phyloP scores from a whole-genome alignment of 805 yeast species.

The Nakazawaea wyomingensis region DNA sequence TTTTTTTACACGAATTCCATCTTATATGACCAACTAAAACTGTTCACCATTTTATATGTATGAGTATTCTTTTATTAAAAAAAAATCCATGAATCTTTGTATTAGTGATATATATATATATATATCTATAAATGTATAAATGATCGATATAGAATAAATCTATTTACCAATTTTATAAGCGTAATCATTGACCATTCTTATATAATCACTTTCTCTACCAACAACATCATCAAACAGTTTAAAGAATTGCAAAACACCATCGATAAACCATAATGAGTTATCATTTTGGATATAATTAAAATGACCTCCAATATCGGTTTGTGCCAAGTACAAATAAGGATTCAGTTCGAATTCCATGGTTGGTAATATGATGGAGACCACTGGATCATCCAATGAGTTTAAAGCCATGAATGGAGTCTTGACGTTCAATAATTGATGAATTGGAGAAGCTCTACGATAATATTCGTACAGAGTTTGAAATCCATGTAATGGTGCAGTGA shows the following conservation, averaged over 20 bases:
- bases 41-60: no score
- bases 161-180: constrained; percentile 1
- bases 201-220: neutral
- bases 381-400: constrained; percentile 64
- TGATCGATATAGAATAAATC: no score
- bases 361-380: constrained; percentile 53
- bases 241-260: constrained; percentile 36
- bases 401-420: constrained; percentile 60
- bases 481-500: constrained; percentile 60
- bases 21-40: no score
- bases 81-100: no score
- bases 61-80: no score
- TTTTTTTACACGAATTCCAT: no score
- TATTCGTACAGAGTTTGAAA: constrained; percentile 58
- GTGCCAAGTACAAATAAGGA: constrained; percentile 53
- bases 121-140: neutral
- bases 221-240: constrained; percentile 27
- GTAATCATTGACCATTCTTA: neutral
- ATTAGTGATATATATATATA: neutral
- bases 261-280: constrained; percentile 43
- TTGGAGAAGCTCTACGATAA: constrained; percentile 62
- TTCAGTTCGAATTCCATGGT: constrained; percentile 41
- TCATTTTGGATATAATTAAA: constrained; percentile 44
- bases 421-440: constrained; percentile 47
- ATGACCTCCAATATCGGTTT: constrained; percentile 70